Base-by-base conservation (phyloP, 345 rosid species). In the Corchorus capsularis region DNA sequence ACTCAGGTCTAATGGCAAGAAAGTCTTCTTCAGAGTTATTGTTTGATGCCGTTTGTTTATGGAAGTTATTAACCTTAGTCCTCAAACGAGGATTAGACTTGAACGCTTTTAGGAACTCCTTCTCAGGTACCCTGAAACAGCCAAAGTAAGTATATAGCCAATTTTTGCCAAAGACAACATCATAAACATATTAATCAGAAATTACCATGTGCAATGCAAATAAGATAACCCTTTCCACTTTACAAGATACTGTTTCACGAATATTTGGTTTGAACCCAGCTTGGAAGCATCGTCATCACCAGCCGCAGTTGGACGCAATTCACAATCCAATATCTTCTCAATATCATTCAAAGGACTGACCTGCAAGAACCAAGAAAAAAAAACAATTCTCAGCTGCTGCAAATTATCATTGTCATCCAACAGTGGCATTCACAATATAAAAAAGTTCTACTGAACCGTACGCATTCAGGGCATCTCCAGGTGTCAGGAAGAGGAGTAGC, bases 381-480 rank as follows among this genome's bases (percentile, higher is more conserved):
- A 11, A 47, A 27, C 55, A 78, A 56, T 57, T 50, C 72, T 83
- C 73, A 79, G 77, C 32, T 37, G 68, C 71, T 37, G 60, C 20
- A 70, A 69, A 77, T 67, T 67, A 75, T 63, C 55, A 54, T 5
- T 49, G 13, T 63, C 35, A 19, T 22, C 66, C 68, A 80, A 64
- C 49, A 67, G 12, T 56, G 61, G 63, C n/a, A 56, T 69, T 47
- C 52, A 45, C 11, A 15, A 10, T 72, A 69, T 69, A 46, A 61
- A 12, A 57, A 66, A 17, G 72, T 71, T 56, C 63, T 59, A 71
- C 35, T 52, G 81, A 82, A 78, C 32, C 92, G 64, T 90, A 88
- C 93, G 75, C 98, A 93, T 88, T 90, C 99, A 72, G 99, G 99
- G 81, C 99, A 96, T 80, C 93, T 94, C 99, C 99, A 96, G 75